Base-by-base conservation (phyloP, 345 rosid species). In the Eucalyptus leucophloia region DNA sequence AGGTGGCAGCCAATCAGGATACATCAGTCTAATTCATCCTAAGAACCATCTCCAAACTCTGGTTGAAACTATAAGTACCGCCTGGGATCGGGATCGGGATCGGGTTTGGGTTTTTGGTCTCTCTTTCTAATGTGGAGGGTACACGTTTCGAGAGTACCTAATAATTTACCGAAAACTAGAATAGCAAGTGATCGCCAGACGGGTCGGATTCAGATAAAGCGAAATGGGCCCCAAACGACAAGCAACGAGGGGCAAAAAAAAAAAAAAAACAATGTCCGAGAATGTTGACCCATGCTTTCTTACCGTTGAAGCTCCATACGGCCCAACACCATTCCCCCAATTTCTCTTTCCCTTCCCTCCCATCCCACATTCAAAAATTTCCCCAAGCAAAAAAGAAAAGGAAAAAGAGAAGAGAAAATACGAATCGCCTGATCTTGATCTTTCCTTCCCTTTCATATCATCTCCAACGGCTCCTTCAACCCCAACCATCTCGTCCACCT, bases 391-490 rank as follows among this genome's bases (percentile, higher is more conserved):
- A 5, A 47, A 45, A 9, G 9, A 65, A 65, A n/a, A 40, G 14
- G 26, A 53, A 53, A 21, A 53, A 19, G 9, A 77, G 47, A 77
- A 77, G 30, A 77, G 16, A 37, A 6, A 77, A 40, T 40, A 21
- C 8, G 47, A 21, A 40, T 21, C 47, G 83, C 47, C 40, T 40
- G n/a, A 21, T 21, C 45, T 77, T 0, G 83, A 77, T 40, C 85
- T 77, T 40, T 21, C 47, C 69, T 8, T 44, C 37, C 50, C 77
- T 28, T n/a, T 62, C 24, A 8, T 26, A 56, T 56, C 47, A 54
- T 86, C 91, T 87, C 90, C 51, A 93, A 94, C 96, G 95, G 95
- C 96, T 93, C 92, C 67, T 89, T 88, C n/a, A 44, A 37, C 72
- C 53, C 60, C 32, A 89, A 28, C 19, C 26, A 12, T 12, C 69